phyloP scores from a whole-genome alignment of 116 monocot genomes.

The Cymodocea nodosa region DNA sequence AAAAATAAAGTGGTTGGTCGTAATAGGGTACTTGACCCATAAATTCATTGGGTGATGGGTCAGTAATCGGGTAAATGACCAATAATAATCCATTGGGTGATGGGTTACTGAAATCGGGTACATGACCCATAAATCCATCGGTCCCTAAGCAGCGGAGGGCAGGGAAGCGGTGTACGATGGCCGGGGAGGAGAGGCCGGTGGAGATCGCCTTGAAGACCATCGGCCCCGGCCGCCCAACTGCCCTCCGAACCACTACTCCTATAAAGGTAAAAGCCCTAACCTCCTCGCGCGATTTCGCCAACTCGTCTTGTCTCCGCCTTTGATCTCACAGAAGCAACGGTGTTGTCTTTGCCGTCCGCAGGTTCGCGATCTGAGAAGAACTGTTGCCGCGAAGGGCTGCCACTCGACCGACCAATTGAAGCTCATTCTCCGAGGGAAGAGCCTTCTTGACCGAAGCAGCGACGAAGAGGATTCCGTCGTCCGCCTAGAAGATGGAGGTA shows the following conservation, averaged over 20 bases:
- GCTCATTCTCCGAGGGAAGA: slow-evolving; percentile 45
- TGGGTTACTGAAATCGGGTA: too few relatives aligned
- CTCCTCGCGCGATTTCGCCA: background rate
- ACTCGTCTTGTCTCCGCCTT: background rate
- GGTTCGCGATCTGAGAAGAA: slow-evolving; percentile 40
- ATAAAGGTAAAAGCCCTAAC: slow-evolving; percentile 23
- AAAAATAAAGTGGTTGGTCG: too few relatives aligned
- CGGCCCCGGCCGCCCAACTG: slow-evolving; percentile 47
- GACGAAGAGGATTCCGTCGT: slow-evolving; percentile 19
- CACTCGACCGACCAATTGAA: slow-evolving; percentile 47
- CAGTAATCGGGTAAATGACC: too few relatives aligned
- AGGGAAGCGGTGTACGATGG: slow-evolving; percentile 2
- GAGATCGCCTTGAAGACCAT: slow-evolving; percentile 47
- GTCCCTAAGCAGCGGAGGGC: background rate
- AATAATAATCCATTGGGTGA: too few relatives aligned
- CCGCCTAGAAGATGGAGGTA: slow-evolving; percentile 47
- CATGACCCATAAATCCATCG: too few relatives aligned
- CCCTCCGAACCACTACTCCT: slow-evolving; percentile 28
- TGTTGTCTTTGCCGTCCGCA: slow-evolving; percentile 2
- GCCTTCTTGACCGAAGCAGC: slow-evolving; percentile 20
- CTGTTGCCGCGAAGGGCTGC: slow-evolving; percentile 26
- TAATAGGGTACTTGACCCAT: too few relatives aligned
- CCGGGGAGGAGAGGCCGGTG: slow-evolving; percentile 29
- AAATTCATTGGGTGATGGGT: too few relatives aligned
- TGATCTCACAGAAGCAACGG: background rate